Conservation (phyloP, 75 land plant genomes). For the Larix kaempferi region DNA sequence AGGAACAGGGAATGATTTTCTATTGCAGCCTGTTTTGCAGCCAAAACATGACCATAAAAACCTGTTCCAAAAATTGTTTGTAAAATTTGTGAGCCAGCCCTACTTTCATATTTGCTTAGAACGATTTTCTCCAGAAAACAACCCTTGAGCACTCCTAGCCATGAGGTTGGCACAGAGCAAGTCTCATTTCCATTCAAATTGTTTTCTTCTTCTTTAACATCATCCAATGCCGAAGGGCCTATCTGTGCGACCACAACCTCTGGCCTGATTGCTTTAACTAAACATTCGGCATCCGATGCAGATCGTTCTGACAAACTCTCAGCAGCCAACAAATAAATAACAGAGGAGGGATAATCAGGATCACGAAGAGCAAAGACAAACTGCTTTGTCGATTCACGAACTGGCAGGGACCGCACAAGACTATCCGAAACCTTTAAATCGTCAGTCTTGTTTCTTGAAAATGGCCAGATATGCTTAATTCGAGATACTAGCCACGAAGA, state of each 20-base stretch:
- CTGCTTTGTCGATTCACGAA: conserved; percentile 54
- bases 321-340: conserved; percentile 58
- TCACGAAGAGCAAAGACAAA: conserved; percentile 67
- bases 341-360: conserved; percentile 31
- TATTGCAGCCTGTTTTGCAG: conserved; percentile 66
- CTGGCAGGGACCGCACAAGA: conserved; percentile 34
- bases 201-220: conserved; percentile 29
- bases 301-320: conserved; percentile 70
- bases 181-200: conserved; percentile 7
- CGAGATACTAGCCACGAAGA: not conserved
- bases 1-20: conserved; percentile 57
- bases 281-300: conserved; percentile 45
- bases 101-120: conserved; percentile 41
- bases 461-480: conserved; percentile 43
- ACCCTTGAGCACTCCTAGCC: conserved; percentile 49
- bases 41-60: conserved; percentile 63
- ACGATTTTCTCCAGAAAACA: conserved; percentile 49
- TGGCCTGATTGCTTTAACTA: conserved; percentile 54
- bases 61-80: conserved; percentile 71
- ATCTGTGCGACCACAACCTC: conserved; percentile 70
- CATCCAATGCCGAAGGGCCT: conserved; percentile 19
- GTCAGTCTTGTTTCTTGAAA: conserved; percentile 25
- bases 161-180: conserved; percentile 45
- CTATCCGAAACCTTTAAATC: conserved; percentile 44
- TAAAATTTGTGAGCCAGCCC: conserved; percentile 59